Percentiles rank a stretch among this genome's conserved stretches.
These are phyloP conservation scores for Kondoa subrosea DNA, from an alignment of 768 basidiomycete genomes.

Conservation along the genomic window DNA sequence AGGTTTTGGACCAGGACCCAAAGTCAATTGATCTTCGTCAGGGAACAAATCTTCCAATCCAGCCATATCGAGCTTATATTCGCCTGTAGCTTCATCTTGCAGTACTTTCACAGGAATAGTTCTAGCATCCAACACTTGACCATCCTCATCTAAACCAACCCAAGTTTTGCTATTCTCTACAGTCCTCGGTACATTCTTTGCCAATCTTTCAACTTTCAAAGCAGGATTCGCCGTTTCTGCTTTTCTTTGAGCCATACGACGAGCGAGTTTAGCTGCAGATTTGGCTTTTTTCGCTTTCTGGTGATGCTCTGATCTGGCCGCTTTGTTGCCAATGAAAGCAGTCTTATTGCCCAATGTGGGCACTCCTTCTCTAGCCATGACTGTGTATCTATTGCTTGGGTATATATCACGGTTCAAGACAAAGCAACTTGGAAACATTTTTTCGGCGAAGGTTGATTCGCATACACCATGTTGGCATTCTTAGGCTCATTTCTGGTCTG, in stretches of 20 bases:
- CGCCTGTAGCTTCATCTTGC: constrained; percentile 9
- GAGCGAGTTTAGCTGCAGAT: neutral
- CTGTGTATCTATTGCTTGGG: too few relatives aligned
- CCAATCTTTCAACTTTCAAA: constrained; percentile 42
- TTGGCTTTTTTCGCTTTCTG: neutral
- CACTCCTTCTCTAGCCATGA: neutral
- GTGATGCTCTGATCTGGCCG: neutral
- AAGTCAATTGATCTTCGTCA: neutral
- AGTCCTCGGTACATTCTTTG: constrained; percentile 36
- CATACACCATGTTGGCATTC: too few relatives aligned
- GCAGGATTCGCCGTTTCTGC: constrained; percentile 66
- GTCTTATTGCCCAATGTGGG: neutral
- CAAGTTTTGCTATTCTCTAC: constrained; percentile 84
- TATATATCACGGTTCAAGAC: too few relatives aligned
- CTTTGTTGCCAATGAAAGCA: neutral
- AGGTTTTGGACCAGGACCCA: neutral
- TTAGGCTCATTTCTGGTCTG: too few relatives aligned
- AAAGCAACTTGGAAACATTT: too few relatives aligned
- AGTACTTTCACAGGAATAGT: constrained; percentile 16
- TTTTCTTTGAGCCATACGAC: constrained; percentile 61
- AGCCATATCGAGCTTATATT: constrained; percentile 18
- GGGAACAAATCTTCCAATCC: constrained; percentile 17
- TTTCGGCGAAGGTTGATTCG: too few relatives aligned
- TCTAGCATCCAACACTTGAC: constrained; percentile 9
- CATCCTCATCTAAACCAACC: constrained; percentile 18